Base-by-base conservation (phyloP, 768 basidiomycete species). In the Tricholoma matsutake region DNA sequence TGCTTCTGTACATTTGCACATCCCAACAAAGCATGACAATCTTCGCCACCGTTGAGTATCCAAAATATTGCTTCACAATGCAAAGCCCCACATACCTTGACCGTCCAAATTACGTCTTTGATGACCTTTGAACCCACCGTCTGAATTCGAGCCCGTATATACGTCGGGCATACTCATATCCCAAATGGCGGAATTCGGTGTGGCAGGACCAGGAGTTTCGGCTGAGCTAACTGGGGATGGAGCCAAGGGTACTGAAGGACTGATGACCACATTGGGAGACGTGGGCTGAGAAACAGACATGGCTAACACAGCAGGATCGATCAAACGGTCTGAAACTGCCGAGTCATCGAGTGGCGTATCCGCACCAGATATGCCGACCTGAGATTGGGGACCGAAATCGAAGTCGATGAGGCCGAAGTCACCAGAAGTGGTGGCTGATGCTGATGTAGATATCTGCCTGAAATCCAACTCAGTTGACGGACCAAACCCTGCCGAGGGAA, bases 151-250 rank as follows among this genome's bases (percentile, higher is more conserved):
- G 28, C 54, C 62, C 35, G 39, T 63, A 63, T 65, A 68, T 8
- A 79, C 64, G 47, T 76, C 76, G 6, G 76, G 76, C 37, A 64
- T 58, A 14, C 69, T 69, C 28, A 71, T 60, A 53, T 81, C 77
- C 74, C 74, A 79, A 10, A 41, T 63, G 2, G 73, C 71, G 3
- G 75, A 78, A 29, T 62, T 73, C 6, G 79, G 79, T 7, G 79
- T 79, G 18, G 69, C 61, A 2, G 77, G 78, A 35, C 69, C 75
- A 11, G 62, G 59, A 9, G 73, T 75, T n/a, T 71, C 71, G 32
- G 68, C 63, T 0, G 78, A 69, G 53, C 76, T 76, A 28, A 69
- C 67, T 18, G 68, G 69, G 11, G 67, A 72, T 58, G 60, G 62
- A 18, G 68, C 62, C 3, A 66, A 54, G 14, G 65, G 61, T 13